Evolutionary conservation across 2,329 filamentous ascomycete species (phyloP).

Genomic region (Ophiosphaerella herpotricha): DNA sequence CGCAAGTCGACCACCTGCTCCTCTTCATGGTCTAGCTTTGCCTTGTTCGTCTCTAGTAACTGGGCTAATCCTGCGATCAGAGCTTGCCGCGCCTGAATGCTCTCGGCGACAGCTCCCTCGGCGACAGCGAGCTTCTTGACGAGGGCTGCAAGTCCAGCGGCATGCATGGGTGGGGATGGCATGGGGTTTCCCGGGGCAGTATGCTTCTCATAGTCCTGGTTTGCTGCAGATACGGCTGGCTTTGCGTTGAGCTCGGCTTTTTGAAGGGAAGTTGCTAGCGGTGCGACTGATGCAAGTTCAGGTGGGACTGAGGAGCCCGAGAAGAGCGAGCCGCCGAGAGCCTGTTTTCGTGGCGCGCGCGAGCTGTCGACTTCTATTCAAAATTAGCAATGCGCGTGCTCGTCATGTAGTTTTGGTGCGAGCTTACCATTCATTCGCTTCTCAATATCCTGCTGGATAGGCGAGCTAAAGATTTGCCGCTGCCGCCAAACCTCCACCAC

Average conservation of each 20-base stretch:
- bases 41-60: constrained; percentile 74
- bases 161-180: constrained; percentile 86
- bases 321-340: constrained; percentile 73
- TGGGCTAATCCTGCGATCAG: constrained; percentile 83
- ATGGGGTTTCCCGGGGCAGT: constrained; percentile 70
- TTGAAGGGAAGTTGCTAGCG: constrained; percentile 72
- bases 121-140: constrained; percentile 86
- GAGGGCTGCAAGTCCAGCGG: constrained; percentile 85
- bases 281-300: constrained; percentile 76
- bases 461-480: constrained; percentile 78
- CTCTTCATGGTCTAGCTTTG: constrained; percentile 72
- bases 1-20: constrained; percentile 66
- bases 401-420: not conserved
- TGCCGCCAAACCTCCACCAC: constrained; percentile 96
- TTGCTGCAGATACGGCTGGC: constrained; percentile 70
- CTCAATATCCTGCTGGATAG: constrained; percentile 82
- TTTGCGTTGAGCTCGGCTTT: constrained; percentile 74
- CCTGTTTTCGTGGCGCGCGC: constrained; percentile 58
- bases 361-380: constrained; percentile 60
- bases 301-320: constrained; percentile 67
- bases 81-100: constrained; percentile 79
- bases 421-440: constrained; percentile 73
- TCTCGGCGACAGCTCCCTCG: constrained; percentile 85
- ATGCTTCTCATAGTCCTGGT: constrained; percentile 82
- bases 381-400: constrained; percentile 5